Conservation (phyloP, 1,139 yeast species). For the Pichia inconspicua region DNA sequence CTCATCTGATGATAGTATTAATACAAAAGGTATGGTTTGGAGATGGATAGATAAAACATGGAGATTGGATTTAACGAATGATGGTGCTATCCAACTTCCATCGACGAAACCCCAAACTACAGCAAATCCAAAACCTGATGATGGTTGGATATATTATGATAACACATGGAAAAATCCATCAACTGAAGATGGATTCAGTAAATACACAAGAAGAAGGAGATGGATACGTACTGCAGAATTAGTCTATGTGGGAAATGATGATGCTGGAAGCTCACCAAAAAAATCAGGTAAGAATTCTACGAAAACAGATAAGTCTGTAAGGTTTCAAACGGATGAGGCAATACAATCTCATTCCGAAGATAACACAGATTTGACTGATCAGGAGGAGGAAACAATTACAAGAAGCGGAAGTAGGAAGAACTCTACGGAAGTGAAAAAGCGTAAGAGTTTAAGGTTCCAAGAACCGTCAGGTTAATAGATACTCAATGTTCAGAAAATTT, state of each 20-base stretch:
- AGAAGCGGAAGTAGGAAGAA: not conserved
- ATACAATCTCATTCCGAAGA: not conserved
- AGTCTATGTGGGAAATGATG: constrained; percentile 28
- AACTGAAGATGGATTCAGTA: constrained; percentile 80
- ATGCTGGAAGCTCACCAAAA: not conserved
- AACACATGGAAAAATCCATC: constrained; percentile 92
- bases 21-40: constrained; percentile 60
- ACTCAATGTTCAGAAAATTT: too few relatives aligned
- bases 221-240: constrained; percentile 95
- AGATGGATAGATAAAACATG: constrained; percentile 91
- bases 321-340: not conserved
- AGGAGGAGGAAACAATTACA: constrained; percentile 5
- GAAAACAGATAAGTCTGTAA: not conserved
- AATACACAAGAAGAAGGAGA: constrained; percentile 87
- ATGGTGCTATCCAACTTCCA: constrained; percentile 70
- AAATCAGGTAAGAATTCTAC: not conserved
- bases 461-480: constrained; percentile 2
- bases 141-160: constrained; percentile 83
- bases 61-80: constrained; percentile 84
- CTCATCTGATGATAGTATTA: not conserved
- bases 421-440: constrained; percentile 4
- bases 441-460: constrained; percentile 11
- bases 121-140: constrained; percentile 71
- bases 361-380: not conserved
- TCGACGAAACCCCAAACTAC: constrained; percentile 61